Base-by-base conservation (phyloP, 306 rosid genomes). In the Medicago arabica region DNA sequence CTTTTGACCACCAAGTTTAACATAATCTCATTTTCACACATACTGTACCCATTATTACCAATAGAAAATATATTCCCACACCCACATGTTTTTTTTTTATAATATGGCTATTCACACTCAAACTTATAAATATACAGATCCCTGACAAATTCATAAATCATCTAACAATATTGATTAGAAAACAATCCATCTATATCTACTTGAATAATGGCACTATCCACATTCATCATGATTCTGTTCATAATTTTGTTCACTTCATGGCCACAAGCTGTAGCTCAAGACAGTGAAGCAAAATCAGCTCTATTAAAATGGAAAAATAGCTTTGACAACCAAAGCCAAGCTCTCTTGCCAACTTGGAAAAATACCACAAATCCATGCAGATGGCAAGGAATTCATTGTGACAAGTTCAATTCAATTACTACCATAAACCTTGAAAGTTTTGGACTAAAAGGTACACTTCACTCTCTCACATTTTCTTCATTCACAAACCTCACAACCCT, bases 351-450 rank as follows among this genome's bases (percentile, higher is more conserved):
- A 77, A 57, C 69, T 25, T 77, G 81, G 81, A 34, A 0, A 59
- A 67, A 57, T 9, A 16, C 28, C 28, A 25, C 53, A 28, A 36
- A 14, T 71, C 72, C 77, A 71, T 78, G 81, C 51, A 68, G 8
- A 13, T 77, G 81, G 81, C 0, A 31, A 68, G 81, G 81, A 31
- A 68, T 77, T 71, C 23, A 23, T 0, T 78, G 82, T 62, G n/a
- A 61, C 10, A 60, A 78, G 7, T 71, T 73, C 16, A 71, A 25
- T 3, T 78, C 58, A 1, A 9, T 78, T 31, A 23, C 82, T 18
- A 25, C 6, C 67, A 71, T 78, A 63, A 25, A 43, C 34, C 82
- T 78, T 71, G 9, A 51, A 50, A 25, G 28, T 17, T 25, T 38
- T 39, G 67, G 72, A 40, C 72, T 78, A 0, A 25, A 8, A 51